phyloP scores from a whole-genome alignment of 192 early-diverging fungal genomes.

The Borealophlyctis nickersoniae region DNA sequence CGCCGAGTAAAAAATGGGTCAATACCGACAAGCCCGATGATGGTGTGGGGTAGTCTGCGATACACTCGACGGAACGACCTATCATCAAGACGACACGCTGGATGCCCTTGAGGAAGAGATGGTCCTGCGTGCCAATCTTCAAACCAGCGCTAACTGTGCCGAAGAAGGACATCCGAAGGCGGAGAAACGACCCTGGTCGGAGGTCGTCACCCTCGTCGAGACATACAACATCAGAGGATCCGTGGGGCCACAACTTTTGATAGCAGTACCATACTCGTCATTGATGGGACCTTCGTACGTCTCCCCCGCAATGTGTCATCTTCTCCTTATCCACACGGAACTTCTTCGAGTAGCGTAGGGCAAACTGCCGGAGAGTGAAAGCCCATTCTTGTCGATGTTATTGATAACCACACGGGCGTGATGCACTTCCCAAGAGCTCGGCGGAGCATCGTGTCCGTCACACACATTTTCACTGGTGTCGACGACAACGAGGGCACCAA shows the following conservation, averaged over 20 bases:
- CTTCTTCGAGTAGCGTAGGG: slow-evolving; percentile 94
- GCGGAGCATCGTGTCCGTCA: slow-evolving; percentile 98
- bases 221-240: slow-evolving; percentile 98
- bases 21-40: slow-evolving; percentile 97
- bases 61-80: slow-evolving; percentile 95
- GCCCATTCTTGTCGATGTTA: slow-evolving; percentile 99
- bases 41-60: slow-evolving; percentile 99
- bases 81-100: slow-evolving; percentile 99
- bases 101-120: slow-evolving; percentile 92
- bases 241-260: slow-evolving; percentile 83
- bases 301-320: slow-evolving; percentile 92
- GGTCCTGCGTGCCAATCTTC: slow-evolving; percentile 96
- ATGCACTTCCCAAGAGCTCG: slow-evolving; percentile 96
- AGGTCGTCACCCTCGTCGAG: slow-evolving; percentile 99
- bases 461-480: slow-evolving; percentile 97
- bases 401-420: slow-evolving; percentile 98
- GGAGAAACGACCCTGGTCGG: slow-evolving; percentile 99
- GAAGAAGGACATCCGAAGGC: slow-evolving; percentile 99
- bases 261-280: slow-evolving; percentile 89
- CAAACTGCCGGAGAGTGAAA: slow-evolving; percentile 98
- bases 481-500: slow-evolving; percentile 98
- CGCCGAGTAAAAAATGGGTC: slow-evolving; percentile 99
- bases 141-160: slow-evolving; percentile 94
- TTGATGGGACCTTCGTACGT: slow-evolving; percentile 95
- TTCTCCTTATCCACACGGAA: slow-evolving; percentile 93